phyloP scores from a whole-genome alignment of 75 land plant genomes.

The Adiantum capillusveneris region DNA sequence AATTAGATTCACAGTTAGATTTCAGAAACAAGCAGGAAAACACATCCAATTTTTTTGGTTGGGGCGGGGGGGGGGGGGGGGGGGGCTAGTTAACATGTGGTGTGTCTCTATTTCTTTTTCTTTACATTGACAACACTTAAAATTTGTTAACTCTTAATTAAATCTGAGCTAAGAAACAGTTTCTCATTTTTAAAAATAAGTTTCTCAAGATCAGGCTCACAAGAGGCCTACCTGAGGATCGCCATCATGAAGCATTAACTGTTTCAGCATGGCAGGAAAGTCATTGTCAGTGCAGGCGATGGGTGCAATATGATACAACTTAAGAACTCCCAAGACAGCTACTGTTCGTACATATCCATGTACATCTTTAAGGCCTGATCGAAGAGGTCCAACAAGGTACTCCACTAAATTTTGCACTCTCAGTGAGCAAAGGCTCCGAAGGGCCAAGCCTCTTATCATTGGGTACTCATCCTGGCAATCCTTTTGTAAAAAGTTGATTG shows the following conservation, averaged over 20 bases:
- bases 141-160: too few species aligned
- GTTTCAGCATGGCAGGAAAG: slow-evolving; percentile 66
- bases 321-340: slow-evolving; percentile 83
- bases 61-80: too few species aligned
- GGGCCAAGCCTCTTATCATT: slow-evolving; percentile 90
- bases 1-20: too few species aligned
- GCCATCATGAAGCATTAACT: slow-evolving; percentile 59
- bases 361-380: slow-evolving; percentile 61
- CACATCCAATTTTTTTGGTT: too few species aligned
- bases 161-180: too few species aligned
- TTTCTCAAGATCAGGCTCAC: too few species aligned
- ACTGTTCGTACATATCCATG: slow-evolving; percentile 80
- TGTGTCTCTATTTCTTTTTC: too few species aligned
- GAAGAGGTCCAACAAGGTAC: slow-evolving; percentile 81
- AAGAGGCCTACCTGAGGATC: slow-evolving; percentile 96
- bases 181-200: too few species aligned
- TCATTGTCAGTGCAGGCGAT: slow-evolving; percentile 76
- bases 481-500: slow-evolving; percentile 93
- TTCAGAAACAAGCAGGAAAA: too few species aligned
- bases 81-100: too few species aligned
- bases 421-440: slow-evolving; percentile 81
- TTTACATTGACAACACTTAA: too few species aligned
- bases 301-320: slow-evolving; percentile 86
- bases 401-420: slow-evolving; percentile 86
- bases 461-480: slow-evolving; percentile 95